A percentile compares a stretch with the other conserved stretches of the same genome.
Conservation (phyloP, 2,329 filamentous ascomycete genomes). For the Alternaria novae-zelandiae region DNA sequence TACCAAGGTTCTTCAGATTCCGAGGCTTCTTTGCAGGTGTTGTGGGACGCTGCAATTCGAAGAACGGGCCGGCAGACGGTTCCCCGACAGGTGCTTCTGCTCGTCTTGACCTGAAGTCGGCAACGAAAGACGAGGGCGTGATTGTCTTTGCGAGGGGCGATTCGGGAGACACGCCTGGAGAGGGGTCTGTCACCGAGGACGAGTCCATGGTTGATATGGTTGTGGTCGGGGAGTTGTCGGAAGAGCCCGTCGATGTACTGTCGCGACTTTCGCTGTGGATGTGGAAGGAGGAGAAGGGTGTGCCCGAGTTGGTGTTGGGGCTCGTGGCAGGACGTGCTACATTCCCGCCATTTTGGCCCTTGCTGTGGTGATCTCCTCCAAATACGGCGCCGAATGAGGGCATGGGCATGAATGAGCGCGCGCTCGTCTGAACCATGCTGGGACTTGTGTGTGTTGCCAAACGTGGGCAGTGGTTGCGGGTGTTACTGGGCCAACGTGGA, state of each 20-base stretch:
- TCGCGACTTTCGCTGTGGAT: slow-evolving; percentile 71
- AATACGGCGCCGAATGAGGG: slow-evolving; percentile 79
- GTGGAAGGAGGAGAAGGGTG: slow-evolving; percentile 59
- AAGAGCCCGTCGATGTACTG: slow-evolving; percentile 84
- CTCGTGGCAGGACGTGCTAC: slow-evolving; percentile 45
- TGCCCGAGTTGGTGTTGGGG: slow-evolving; percentile 40
- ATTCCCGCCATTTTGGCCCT: slow-evolving; percentile 52
- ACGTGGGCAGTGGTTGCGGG: slow-evolving; percentile 25
- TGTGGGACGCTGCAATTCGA: slow-evolving; percentile 56
- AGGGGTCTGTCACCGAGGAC: slow-evolving; percentile 86
- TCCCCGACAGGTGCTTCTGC: slow-evolving; percentile 51
- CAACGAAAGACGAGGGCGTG: slow-evolving; percentile 70
- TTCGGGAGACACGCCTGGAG: slow-evolving; percentile 87
- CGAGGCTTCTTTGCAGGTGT: slow-evolving; percentile 71
- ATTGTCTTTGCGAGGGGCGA: slow-evolving; percentile 80
- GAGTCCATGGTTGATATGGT: slow-evolving; percentile 93
- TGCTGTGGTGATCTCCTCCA: slow-evolving; percentile 63
- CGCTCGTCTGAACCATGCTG: slow-evolving; percentile 49
- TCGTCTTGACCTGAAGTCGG: slow-evolving; percentile 55
- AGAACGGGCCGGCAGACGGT: slow-evolving; percentile 58
- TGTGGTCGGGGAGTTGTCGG: slow-evolving; percentile 93
- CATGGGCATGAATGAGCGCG: slow-evolving; percentile 58
- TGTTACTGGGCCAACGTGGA: slow-evolving; percentile 22
- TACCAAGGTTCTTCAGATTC: slow-evolving; percentile 84
- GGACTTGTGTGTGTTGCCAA: slow-evolving; percentile 24